Evolutionary conservation across 176 grass and related monocot species (phyloP), one percentile per base, ranked within the genome.

Genomic region (Oryza glumipatula): DNA sequence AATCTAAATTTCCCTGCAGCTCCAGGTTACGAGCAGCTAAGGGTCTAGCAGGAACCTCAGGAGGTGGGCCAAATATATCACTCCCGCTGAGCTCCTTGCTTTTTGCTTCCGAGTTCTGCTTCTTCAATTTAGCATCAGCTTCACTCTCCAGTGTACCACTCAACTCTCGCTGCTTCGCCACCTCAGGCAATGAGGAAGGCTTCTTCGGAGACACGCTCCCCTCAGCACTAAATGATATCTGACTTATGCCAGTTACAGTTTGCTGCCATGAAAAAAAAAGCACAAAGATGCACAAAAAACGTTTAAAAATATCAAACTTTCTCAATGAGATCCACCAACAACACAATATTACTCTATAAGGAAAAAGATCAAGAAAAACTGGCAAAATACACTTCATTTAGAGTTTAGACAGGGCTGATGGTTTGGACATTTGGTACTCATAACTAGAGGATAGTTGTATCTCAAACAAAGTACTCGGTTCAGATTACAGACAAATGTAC

Each of bases 81-180:
- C 83, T 83, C 46, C 90, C 90, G 5, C 36, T 80, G 17, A 92
- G 90, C 71, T 92, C 90, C 74, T 92, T 92, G 66, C 68, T 83
- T 65, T 92, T 92, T 1, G 83, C 82, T 60, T 88, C 90, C 9
- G 90, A 92, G 14, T 80, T 52, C 48, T 86, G 86, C 68, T 92
- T 92, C 46, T 85, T 92, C 13, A 69, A 69, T 78, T 92, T 88
- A 9, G 67, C 66, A 45, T 85, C 83, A 26, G 69, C 24, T 68
- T 92, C 86, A 44, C 79, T 80, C 82, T 83, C 82, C 24, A 85
- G 17, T 36, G 46, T 92, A 38, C 90, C 90, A 32, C 90, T 88
- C 35, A 92, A 72, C 67, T 92, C 90, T 82, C 78, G 82, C 28
- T 92, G 90, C 80, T 92, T 92, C 5, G 90, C 90, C 60, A 92